Base-by-base conservation (phyloP, 768 basidiomycete genomes). In the Phanerochaete carnosa region DNA sequence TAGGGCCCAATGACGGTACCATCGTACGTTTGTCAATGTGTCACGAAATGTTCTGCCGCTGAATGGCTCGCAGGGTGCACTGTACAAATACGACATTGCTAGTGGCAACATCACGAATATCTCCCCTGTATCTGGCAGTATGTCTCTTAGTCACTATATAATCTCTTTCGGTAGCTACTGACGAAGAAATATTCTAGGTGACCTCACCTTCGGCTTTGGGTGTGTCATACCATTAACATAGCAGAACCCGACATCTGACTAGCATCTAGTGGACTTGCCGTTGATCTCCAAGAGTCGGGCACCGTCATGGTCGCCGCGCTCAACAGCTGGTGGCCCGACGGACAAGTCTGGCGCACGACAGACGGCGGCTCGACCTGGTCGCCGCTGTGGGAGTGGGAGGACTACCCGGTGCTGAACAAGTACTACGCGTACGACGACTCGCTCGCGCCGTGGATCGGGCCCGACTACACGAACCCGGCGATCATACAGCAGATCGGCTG, bases 231-330 rank as follows among this genome's bases (percentile, higher is more conserved):
- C n/a, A 37, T 25, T 50, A 45, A 30, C 26, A 22, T 15, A 29
- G 37, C 29, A 22, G 2, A 37, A 45, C 26, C 46, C 13, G 23
- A 15, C 43, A 22, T 39, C 33, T 46, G 23, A 59, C 50, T 39
- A 22, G 26, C 22, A 13, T 19, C 25, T 29, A 69, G 68, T 46
- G 85, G 85, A 32, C 72, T 87, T 2, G 76, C 84, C 5, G 80
- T 89, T 50, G 87, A 89, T 64, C 63, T 80, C 12, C 83, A 85
- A 63, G 79, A 74, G 53, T 84, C 85, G 22, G 86, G 86, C 0
- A 87, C 83, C 12, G 70, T 88, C 64, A 87, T 88, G 87, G 85
- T 86, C 12, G 84, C 86, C 46, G 84, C 85, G 1, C 77, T 87
- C 43, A 68, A 70, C 60, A 54, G 59, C 23, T 69, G 71, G 72